Percentiles rank a stretch among this genome's conserved stretches.
These are phyloP conservation scores for Zoysia japonica DNA, from an alignment of 176 grass and related monocot species.

Conservation along the genomic window DNA sequence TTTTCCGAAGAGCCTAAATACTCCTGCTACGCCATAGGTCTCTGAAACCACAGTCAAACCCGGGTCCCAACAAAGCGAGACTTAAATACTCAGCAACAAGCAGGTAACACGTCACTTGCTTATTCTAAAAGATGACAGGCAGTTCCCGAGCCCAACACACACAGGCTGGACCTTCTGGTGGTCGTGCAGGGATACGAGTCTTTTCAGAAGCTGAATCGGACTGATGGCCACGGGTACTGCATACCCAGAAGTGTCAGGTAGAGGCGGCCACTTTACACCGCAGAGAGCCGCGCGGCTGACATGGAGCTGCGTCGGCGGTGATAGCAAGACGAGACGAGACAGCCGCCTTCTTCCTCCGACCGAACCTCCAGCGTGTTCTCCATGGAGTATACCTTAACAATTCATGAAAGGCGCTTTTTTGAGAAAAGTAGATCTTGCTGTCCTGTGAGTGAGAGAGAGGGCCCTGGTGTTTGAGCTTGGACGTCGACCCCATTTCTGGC, in stretches of 20 bases:
- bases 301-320: slow-evolving; percentile 57
- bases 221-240: slow-evolving; percentile 43
- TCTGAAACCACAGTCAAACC: neutral
- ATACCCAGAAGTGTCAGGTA: slow-evolving; percentile 34
- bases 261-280: slow-evolving; percentile 42
- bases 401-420: slow-evolving; percentile 4
- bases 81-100: neutral
- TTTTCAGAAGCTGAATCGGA: slow-evolving; percentile 47
- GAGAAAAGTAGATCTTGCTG: slow-evolving; percentile 18
- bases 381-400: slow-evolving; percentile 24
- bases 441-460: neutral
- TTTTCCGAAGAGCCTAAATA: neutral
- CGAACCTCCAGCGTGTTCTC: too few relatives aligned
- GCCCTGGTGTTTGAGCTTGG: slow-evolving; percentile 14
- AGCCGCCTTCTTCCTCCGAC: neutral
- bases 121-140: neutral
- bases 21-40: neutral
- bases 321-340: slow-evolving; percentile 13
- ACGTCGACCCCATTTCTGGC: neutral
- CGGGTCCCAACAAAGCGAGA: slow-evolving; percentile 1
- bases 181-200: slow-evolving; percentile 15
- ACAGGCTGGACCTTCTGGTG: slow-evolving; percentile 42
- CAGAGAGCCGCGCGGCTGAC: slow-evolving; percentile 47
- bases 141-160: slow-evolving; percentile 1
- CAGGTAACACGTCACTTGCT: neutral